A percentile compares a stretch with the other conserved stretches of the same genome.
Conservation (phyloP, 257 asterid species). For the Knoxia roxburghii region DNA sequence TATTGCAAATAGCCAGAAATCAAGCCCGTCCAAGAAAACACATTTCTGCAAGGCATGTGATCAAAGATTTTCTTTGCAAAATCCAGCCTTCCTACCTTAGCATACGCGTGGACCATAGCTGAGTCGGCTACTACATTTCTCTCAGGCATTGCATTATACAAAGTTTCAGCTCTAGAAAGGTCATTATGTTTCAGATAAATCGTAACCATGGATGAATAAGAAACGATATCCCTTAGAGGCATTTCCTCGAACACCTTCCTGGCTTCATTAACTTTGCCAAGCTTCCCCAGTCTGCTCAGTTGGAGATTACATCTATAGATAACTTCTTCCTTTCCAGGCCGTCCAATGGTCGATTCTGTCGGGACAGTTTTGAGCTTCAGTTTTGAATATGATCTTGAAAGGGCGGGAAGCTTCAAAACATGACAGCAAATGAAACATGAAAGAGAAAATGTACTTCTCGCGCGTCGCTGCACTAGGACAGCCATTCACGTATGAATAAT, state of each 20-base stretch:
- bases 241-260: constrained; percentile 58
- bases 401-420: constrained; percentile 6
- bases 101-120: constrained; percentile 75
- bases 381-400: constrained; percentile 4
- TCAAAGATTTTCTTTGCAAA: constrained; percentile 60
- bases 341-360: background rate
- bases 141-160: constrained; percentile 53
- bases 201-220: constrained; percentile 78
- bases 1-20: constrained; percentile 60
- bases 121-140: constrained; percentile 69
- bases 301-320: constrained; percentile 13
- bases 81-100: constrained; percentile 55
- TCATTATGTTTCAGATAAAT: constrained; percentile 60
- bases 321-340: background rate
- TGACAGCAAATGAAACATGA: background rate
- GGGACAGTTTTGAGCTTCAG: background rate
- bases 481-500: background rate
- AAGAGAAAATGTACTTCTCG: background rate
- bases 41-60: constrained; percentile 46
- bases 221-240: constrained; percentile 56
- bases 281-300: constrained; percentile 3
- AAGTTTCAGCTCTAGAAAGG: constrained; percentile 44
- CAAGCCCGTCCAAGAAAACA: constrained; percentile 75
- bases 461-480: background rate
- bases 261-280: constrained; percentile 17